phyloP scores from a whole-genome alignment of 331 rosid genomes.

The Erythrophleum ivorense region DNA sequence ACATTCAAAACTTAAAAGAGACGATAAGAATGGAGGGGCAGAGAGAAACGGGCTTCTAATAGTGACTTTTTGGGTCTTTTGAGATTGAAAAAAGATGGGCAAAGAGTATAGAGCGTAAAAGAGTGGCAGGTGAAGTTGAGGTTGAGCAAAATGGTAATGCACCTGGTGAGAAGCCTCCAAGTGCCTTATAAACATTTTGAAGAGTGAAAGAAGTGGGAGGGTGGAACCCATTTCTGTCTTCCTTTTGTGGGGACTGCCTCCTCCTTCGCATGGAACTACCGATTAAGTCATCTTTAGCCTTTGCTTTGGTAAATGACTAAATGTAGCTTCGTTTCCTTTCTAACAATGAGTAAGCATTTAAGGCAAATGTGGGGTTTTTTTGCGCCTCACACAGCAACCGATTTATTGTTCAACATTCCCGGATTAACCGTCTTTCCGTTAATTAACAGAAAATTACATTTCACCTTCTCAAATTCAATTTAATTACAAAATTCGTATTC shows the following conservation, averaged over 20 bases:
- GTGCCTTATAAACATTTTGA: slow-evolving; percentile 52
- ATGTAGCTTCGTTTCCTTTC: slow-evolving; percentile 21
- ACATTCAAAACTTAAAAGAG: slow-evolving; percentile 11
- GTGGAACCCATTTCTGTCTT: slow-evolving; percentile 41
- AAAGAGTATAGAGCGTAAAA: background rate
- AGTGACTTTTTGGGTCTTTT: slow-evolving; percentile 24
- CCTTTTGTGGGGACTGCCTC: slow-evolving; percentile 23
- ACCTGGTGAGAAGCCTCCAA: slow-evolving; percentile 29
- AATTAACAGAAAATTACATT: background rate
- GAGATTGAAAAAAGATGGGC: slow-evolving; percentile 12
- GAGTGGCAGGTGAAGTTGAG: slow-evolving; percentile 32
- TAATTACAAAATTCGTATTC: too few relatives aligned
- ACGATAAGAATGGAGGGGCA: slow-evolving; percentile 1
- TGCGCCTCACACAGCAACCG: background rate
- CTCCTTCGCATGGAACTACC: slow-evolving; percentile 26
- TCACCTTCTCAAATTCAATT: background rate
- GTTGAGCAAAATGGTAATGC: slow-evolving; percentile 14
- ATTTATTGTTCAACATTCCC: background rate
- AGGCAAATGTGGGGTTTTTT: slow-evolving; percentile 6
- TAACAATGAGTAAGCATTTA: background rate
- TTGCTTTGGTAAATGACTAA: slow-evolving; percentile 6
- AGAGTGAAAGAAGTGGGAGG: background rate
- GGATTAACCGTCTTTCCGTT: background rate
- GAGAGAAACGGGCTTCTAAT: background rate
- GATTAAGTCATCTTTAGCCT: background rate